Base-by-base conservation (phyloP, 306 rosid species). In the Lathyrus tuberosus region DNA sequence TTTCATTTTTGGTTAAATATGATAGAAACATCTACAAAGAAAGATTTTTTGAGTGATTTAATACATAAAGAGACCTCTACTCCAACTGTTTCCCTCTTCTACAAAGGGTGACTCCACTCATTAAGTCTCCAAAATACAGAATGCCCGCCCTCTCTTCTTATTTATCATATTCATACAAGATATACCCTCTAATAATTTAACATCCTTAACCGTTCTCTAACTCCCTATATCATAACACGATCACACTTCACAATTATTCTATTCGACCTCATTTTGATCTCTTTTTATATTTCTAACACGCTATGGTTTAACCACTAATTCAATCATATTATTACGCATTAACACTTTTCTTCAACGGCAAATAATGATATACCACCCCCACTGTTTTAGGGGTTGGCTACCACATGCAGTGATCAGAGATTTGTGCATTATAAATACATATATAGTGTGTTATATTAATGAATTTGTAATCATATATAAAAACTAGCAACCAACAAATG, bases 211-310 rank as follows among this genome's bases (percentile, higher is more conserved):
- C 12, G 2, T 8, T 51, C 57, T 48, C 54, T 5, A 48, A 48
- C 54, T 54, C 35, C 35, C 61, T 54, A 54, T 54, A 54, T 10
- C 61, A 10, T 24, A 54, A 11, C 35, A 5, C 63, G n/a, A 24
- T 56, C 62, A 56, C 9, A 56, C 62, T 58, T 30, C 63, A 58
- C 63, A 58, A 30, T 14, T 28, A 33, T 60, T 60, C 16, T 60
- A 10, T 15, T 10, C 13, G 11, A 60, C 35, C 44, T 60, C 44
- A 9, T 3, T 57, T 57, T 57, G 62, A 57, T 57, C 62, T 57
- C 40, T 28, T 3, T 13, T 57, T 13, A 28, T 5, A 11, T 57
- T 12, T 57, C 40, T 28, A 57, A 13, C 37, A 30, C 26, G 26
- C 26, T 24, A 24, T 24, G 18, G 1, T 57, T 57, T 57, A 57